Conservation (phyloP, 2,329 filamentous ascomycete species). For the Aspergillus carbonarius region DNA sequence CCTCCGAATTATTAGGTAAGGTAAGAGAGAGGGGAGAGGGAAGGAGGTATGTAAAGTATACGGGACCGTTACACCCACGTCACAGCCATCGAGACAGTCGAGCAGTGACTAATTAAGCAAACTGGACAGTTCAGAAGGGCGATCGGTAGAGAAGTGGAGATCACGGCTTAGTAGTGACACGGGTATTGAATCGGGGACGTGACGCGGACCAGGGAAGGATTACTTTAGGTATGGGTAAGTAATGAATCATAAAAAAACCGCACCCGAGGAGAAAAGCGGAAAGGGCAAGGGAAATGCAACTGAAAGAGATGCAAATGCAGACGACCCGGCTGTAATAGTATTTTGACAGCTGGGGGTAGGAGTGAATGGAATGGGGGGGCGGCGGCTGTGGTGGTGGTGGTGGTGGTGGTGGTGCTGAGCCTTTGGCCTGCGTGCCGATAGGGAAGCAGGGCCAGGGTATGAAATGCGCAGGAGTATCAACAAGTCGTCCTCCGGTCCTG, state of each 20-base stretch:
- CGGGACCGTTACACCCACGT: slow-evolving; percentile 19
- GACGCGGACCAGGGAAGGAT: slow-evolving; percentile 9
- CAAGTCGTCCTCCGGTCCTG: slow-evolving; percentile 13
- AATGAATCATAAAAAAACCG: slow-evolving; percentile 12
- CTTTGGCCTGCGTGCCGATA: not conserved
- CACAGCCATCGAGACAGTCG: slow-evolving; percentile 21
- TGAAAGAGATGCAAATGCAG: slow-evolving; percentile 4
- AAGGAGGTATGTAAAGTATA: slow-evolving; percentile 20
- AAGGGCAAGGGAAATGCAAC: slow-evolving; percentile 1
- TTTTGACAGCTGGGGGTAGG: not conserved
- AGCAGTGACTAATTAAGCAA: not conserved
- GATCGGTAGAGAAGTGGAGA: slow-evolving; percentile 11
- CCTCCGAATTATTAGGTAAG: slow-evolving; percentile 9
- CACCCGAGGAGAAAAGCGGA: slow-evolving; percentile 14
- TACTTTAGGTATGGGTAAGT: slow-evolving; percentile 10
- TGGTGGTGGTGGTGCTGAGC: not conserved
- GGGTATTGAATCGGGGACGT: not conserved
- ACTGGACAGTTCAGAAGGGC: slow-evolving; percentile 4
- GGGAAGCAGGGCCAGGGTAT: not conserved
- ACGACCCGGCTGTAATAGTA: not conserved
- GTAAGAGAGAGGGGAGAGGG: slow-evolving; percentile 14
- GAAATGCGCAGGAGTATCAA: slow-evolving; percentile 15
- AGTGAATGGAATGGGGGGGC: slow-evolving; percentile 9
- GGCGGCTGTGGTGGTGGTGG: slow-evolving; percentile 18
- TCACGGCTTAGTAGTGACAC: slow-evolving; percentile 10